phyloP scores from a whole-genome alignment of 148 eudicot species.

The Chenopodium suecicum region DNA sequence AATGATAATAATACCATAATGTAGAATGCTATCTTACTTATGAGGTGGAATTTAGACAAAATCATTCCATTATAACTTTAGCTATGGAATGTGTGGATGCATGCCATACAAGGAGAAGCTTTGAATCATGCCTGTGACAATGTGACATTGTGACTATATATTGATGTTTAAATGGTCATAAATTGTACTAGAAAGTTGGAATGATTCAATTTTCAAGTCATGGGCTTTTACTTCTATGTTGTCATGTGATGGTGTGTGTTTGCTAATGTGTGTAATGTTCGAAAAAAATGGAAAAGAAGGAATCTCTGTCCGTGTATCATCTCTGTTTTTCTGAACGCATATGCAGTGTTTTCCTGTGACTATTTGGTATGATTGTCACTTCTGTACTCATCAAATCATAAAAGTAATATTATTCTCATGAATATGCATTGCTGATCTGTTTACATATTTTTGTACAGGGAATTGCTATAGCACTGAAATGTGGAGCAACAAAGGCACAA shows the following conservation, averaged over 20 bases:
- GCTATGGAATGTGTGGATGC: too few species aligned
- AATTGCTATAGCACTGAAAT: conserved; percentile 92
- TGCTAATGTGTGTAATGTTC: not conserved
- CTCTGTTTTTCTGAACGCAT: not conserved
- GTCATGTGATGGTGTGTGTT: not conserved
- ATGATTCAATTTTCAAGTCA: not conserved
- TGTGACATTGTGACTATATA: not conserved
- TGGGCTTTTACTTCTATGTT: not conserved
- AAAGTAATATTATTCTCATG: not conserved
- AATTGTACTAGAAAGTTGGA: not conserved
- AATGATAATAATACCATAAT: not conserved
- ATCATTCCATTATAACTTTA: not conserved
- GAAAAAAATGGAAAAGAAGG: not conserved
- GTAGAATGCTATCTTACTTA: not conserved
- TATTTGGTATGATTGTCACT: not conserved
- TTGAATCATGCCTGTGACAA: not conserved
- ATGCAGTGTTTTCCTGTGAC: not conserved
- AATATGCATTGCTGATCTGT: conserved; percentile 1
- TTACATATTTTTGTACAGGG: conserved; percentile 46
- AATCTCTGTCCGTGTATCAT: not conserved
- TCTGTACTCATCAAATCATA: not conserved
- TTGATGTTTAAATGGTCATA: not conserved
- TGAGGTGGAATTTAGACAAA: not conserved
- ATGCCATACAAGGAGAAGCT: too few species aligned
- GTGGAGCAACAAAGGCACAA: conserved; percentile 97